These are phyloP conservation scores for Candida mattraensis DNA, from an alignment of 805 yeast genomes.

Conservation along the genomic window DNA sequence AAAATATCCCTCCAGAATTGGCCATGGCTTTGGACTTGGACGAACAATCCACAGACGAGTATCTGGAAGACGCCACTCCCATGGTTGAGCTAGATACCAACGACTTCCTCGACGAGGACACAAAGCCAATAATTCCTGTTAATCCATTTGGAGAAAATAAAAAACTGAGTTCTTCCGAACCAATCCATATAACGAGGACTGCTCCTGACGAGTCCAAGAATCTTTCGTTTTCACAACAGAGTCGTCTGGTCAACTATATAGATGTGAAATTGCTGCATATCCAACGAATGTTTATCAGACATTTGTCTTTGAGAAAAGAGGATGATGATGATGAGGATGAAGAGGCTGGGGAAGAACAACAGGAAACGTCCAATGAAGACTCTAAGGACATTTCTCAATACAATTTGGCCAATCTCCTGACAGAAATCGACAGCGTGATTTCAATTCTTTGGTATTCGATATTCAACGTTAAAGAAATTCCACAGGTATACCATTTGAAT, in stretches of 20 bases:
- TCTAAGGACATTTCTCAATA: conserved; percentile 13
- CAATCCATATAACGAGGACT: conserved; percentile 18
- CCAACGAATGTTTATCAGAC: conserved; percentile 52
- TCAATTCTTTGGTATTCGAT: conserved; percentile 66
- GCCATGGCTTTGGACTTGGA: conserved; percentile 29
- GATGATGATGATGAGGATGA: conserved; percentile 22
- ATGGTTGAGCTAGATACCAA: conserved; percentile 22
- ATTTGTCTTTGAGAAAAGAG: conserved; percentile 31
- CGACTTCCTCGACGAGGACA: conserved; percentile 13
- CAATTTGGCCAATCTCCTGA: conserved; percentile 36
- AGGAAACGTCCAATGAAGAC: conserved; percentile 1
- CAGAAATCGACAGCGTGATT: conserved; percentile 48
- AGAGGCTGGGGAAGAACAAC: conserved; percentile 5
- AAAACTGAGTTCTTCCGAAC: conserved; percentile 24
- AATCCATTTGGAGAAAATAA: conserved; percentile 33
- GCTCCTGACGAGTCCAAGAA: conserved; percentile 20
- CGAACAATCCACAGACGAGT: conserved; percentile 8
- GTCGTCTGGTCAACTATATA: conserved; percentile 51
- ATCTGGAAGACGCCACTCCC: conserved; percentile 19
- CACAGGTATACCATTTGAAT: conserved; percentile 29
- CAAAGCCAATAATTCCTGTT: conserved; percentile 15
- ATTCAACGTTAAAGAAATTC: conserved; percentile 30
- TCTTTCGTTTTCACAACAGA: conserved; percentile 51
- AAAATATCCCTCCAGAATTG: conserved; percentile 22
- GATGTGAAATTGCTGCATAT: conserved; percentile 54